Conservation (phyloP, 2,329 filamentous ascomycete genomes). For the Penicillium brasilianum region DNA sequence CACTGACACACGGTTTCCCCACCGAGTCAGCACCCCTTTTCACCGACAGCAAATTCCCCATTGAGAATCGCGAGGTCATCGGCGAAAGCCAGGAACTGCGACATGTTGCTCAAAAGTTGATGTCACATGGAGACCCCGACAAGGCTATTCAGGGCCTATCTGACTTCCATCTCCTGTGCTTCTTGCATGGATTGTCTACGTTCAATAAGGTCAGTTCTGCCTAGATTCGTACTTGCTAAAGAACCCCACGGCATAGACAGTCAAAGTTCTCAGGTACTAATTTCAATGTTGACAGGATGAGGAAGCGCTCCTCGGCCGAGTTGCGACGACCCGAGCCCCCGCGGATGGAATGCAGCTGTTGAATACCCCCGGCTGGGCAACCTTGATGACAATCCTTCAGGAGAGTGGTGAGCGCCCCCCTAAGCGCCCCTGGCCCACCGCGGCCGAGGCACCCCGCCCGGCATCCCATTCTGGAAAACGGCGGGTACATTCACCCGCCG, state of each 20-base stretch:
- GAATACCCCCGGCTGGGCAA: constrained; percentile 91
- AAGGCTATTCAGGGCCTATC: constrained; percentile 73
- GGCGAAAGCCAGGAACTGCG: constrained; percentile 83
- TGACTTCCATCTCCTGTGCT: constrained; percentile 94
- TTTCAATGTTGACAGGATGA: constrained; percentile 70
- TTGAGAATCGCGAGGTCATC: constrained; percentile 88
- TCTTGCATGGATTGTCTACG: constrained; percentile 78
- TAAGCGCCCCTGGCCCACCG: constrained; percentile 64
- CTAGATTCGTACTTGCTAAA: background rate
- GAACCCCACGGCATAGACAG: background rate
- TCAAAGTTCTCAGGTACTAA: constrained; percentile 20
- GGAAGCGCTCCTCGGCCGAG: constrained; percentile 80
- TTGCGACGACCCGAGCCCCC: constrained; percentile 80
- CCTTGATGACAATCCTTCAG: constrained; percentile 88
- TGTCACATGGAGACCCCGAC: constrained; percentile 65
- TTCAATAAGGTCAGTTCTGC: constrained; percentile 74
- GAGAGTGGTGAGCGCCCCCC: constrained; percentile 95
- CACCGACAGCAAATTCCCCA: constrained; percentile 72
- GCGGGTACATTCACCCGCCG: constrained; percentile 22
- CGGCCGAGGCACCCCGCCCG: constrained; percentile 46
- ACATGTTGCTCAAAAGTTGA: constrained; percentile 70
- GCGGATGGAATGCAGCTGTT: constrained; percentile 81
- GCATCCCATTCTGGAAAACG: constrained; percentile 42
- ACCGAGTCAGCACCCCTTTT: constrained; percentile 79
- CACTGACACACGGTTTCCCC: constrained; percentile 94